Evolutionary conservation across 495 filamentous ascomycete genomes (phyloP).

Genomic region (Xylaria nigripes): DNA sequence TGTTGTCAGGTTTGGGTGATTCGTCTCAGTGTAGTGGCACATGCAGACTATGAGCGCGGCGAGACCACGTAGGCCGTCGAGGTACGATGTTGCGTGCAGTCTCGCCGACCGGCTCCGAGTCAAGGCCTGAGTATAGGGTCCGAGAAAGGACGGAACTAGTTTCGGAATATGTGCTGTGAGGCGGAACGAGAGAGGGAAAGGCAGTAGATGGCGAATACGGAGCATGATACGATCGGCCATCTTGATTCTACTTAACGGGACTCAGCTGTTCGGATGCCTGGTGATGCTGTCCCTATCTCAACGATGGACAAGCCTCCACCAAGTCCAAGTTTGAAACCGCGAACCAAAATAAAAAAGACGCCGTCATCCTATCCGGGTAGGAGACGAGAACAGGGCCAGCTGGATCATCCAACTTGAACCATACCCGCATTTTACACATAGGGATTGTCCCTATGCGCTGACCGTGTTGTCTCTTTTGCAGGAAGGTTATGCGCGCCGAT

Average conservation of each 20-base stretch:
- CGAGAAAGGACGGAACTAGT: background rate
- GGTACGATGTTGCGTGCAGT: constrained; percentile 42
- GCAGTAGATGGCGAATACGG: background rate
- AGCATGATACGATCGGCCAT: background rate
- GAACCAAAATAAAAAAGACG: too few relatives aligned
- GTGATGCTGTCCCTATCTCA: background rate
- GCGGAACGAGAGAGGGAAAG: background rate
- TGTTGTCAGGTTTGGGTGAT: constrained; percentile 27
- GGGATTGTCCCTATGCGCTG: too few relatives aligned
- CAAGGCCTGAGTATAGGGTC: background rate
- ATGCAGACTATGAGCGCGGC: constrained; percentile 47
- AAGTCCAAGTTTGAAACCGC: too few relatives aligned
- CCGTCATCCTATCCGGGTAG: too few relatives aligned
- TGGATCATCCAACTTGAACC: too few relatives aligned
- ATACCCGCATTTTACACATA: too few relatives aligned
- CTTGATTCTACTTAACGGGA: background rate
- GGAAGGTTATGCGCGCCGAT: too few relatives aligned
- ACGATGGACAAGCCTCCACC: background rate
- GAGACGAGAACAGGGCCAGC: too few relatives aligned
- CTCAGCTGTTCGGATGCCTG: background rate
- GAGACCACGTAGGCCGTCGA: constrained; percentile 49
- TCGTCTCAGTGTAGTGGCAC: constrained; percentile 41
- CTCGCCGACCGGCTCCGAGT: background rate
- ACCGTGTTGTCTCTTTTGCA: too few relatives aligned
- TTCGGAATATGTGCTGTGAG: background rate